Evolutionary conservation across 345 rosid species (phyloP), one percentile per base, ranked within the genome.

Genomic region (Microcos paniculata): DNA sequence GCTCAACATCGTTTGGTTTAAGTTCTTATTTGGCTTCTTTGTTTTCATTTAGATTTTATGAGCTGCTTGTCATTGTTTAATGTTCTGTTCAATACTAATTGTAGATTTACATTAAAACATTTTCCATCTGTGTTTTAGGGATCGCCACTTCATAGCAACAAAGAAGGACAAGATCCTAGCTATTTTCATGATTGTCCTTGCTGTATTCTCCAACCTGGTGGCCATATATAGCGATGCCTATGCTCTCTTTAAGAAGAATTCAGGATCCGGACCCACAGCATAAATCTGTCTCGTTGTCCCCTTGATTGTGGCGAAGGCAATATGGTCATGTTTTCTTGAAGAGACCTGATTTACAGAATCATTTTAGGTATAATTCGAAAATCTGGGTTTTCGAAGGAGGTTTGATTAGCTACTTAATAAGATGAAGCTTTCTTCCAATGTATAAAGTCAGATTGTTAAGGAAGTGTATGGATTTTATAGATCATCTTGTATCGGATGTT

Each of bases 221-320:
- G 99, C 99, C 75, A 88, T 95, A 76, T 95, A 88, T 59, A 89
- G 92, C 33, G 98, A 93, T 51, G 91, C 90, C 12, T 87, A 88
- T 67, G 87, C 90, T 0, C 78, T 90, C 64, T 73, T 90, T 53
- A 85, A 78, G 79, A 85, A 74, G 70, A 80, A 73, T 30, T 19
- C 69, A n/a, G 75, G 56, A 24, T 26, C 43, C 8, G 68, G 77
- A 45, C 67, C 55, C 26, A 35, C 67, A 30, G 69, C 57, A 45
- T 73, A 68, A n/a, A 73, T 69, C 45, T 10, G 10, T 28, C 28
- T 56, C 21, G 33, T 48, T 14, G 35, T 13, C 15, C 31, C 7
- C 15, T 40, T 42, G 53, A 11, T 33, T 6, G 24, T 7, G n/a
- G 19, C 19, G 23, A 14, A 46, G 24, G 42, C 43, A 26, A 6